phyloP scores from a whole-genome alignment of 768 basidiomycete species.

The Leucocoprinus sp. region DNA sequence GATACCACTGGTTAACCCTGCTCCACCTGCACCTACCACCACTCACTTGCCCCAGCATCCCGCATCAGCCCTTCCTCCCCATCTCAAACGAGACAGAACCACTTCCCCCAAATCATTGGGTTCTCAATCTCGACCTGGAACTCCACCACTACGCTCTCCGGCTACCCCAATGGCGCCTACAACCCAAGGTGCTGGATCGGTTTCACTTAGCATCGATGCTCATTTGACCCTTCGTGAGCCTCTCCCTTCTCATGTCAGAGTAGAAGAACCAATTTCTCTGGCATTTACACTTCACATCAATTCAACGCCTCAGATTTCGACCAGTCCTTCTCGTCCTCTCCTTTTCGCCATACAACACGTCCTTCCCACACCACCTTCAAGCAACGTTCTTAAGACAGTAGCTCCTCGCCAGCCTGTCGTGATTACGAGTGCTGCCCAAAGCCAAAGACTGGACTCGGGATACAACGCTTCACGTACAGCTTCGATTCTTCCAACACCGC shows the following conservation, averaged over 20 bases:
- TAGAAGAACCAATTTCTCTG: conserved; percentile 57
- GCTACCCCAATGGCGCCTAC: conserved; percentile 22
- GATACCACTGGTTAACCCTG: conserved; percentile 47
- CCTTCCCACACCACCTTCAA: conserved; percentile 24
- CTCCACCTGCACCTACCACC: conserved; percentile 56
- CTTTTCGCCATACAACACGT: conserved; percentile 62
- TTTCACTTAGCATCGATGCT: conserved; percentile 35
- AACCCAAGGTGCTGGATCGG: conserved; percentile 15
- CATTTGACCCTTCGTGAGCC: conserved; percentile 47
- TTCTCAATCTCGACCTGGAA: conserved; percentile 42
- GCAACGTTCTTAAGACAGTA: conserved; percentile 18
- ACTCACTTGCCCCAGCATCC: conserved; percentile 53
- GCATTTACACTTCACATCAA: conserved; percentile 41
- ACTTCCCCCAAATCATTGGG: conserved; percentile 16
- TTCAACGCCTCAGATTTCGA: conserved; percentile 10
- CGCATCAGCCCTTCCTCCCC: conserved; percentile 65
- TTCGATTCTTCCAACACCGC: conserved; percentile 7
- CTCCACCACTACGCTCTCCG: conserved; percentile 42
- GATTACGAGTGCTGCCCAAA: neutral
- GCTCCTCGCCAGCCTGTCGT: conserved; percentile 10
- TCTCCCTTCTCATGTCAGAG: conserved; percentile 33
- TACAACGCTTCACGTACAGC: conserved; percentile 5
- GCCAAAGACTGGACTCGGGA: neutral
- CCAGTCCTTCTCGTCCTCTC: conserved; percentile 36
- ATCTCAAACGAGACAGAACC: conserved; percentile 50